phyloP scores from a whole-genome alignment of 2,329 filamentous ascomycete genomes.

The Microascus cirrosus region DNA sequence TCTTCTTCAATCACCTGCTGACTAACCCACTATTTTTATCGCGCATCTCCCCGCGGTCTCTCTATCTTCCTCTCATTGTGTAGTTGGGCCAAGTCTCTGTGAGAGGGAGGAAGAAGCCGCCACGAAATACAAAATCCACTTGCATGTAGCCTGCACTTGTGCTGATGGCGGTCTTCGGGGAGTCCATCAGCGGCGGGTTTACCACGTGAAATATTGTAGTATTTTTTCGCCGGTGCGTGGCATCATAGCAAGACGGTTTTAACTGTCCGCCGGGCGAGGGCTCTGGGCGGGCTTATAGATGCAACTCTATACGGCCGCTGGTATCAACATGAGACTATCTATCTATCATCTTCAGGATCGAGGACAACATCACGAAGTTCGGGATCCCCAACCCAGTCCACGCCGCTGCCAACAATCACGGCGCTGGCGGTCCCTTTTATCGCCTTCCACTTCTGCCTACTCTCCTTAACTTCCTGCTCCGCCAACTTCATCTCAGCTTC shows the following conservation, averaged over 20 bases:
- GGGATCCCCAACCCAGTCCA: conserved; percentile 68
- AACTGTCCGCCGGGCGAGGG: no score
- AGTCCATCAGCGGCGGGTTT: no score
- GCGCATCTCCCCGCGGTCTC: neutral
- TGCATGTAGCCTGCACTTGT: no score
- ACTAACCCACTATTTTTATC: neutral
- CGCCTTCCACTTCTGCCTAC: conserved; percentile 57
- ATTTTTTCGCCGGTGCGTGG: no score
- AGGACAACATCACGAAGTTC: conserved; percentile 60
- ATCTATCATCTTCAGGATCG: conserved; percentile 43
- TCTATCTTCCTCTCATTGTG: neutral
- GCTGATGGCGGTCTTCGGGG: no score
- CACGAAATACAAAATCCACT: no score
- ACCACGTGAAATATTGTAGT: no score
- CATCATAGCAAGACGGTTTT: no score
- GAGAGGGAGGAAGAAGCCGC: neutral
- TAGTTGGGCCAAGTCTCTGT: neutral
- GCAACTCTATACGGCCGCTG: neutral
- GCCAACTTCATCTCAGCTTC: conserved; percentile 45
- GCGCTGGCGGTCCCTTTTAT: conserved; percentile 73
- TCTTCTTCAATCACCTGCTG: neutral
- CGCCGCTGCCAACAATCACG: conserved; percentile 67
- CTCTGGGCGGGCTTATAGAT: no score
- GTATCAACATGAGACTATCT: neutral
- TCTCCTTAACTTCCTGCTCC: conserved; percentile 48